phyloP scores from a whole-genome alignment of 257 asterid genomes.

The Ocimum tenuiflorum region DNA sequence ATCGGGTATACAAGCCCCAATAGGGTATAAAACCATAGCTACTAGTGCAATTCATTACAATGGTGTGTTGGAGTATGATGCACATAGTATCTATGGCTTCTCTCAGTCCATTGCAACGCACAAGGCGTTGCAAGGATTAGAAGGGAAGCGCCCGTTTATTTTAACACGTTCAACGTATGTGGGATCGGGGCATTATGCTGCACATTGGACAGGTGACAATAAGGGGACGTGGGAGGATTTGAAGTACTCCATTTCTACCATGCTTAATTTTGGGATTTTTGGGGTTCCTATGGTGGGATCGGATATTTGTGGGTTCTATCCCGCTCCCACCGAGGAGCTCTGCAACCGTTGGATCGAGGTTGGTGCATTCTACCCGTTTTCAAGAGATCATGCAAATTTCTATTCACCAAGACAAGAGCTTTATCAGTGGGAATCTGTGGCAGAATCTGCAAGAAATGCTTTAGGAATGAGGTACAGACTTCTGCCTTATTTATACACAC shows the following conservation, averaged over 20 bases:
- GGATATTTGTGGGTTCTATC: constrained; percentile 93
- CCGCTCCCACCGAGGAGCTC: constrained; percentile 78
- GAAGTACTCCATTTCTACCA: constrained; percentile 68
- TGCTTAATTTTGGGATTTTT: constrained; percentile 76
- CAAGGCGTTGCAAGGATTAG: constrained; percentile 54
- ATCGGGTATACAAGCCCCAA: constrained; percentile 58
- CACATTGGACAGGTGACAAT: constrained; percentile 98
- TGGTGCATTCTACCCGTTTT: constrained; percentile 91
- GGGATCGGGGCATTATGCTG: constrained; percentile 78
- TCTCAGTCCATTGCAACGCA: constrained; percentile 80
- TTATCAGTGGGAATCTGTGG: constrained; percentile 91
- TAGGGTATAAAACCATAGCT: constrained; percentile 87
- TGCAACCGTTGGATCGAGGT: constrained; percentile 97
- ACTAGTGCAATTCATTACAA: constrained; percentile 75
- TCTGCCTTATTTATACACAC: constrained; percentile 65
- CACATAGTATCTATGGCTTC: constrained; percentile 85
- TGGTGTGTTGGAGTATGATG: constrained; percentile 83
- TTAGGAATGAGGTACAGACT: constrained; percentile 84
- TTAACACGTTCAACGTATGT: constrained; percentile 71
- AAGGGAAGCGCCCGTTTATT: constrained; percentile 87
- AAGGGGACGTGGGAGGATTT: constrained; percentile 89
- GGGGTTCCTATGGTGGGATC: constrained; percentile 99
- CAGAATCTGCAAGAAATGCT: constrained; percentile 83
- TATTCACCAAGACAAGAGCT: constrained; percentile 94
- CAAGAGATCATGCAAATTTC: constrained; percentile 87